These are phyloP conservation scores for Rehmannia glutinosa DNA, from an alignment of 257 asterid species.

Conservation along the genomic window DNA sequence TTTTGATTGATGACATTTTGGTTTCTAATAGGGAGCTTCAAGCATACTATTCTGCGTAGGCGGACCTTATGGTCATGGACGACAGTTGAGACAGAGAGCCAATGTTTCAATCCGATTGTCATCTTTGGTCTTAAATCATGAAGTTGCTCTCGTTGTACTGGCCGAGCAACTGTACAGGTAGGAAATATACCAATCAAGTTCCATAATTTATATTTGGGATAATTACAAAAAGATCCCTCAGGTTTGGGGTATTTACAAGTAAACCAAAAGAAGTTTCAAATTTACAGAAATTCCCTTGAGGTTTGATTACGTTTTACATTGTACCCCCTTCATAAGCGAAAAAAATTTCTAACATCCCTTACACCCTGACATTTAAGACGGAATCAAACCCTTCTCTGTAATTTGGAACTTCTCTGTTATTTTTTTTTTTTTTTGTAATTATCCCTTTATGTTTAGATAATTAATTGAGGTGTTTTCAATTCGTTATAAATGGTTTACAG, in stretches of 20 bases:
- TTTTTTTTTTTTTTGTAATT: too few species aligned
- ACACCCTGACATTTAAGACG: too few species aligned
- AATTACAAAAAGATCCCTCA: too few species aligned
- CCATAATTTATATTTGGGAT: too few species aligned
- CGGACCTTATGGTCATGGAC: constrained; percentile 90
- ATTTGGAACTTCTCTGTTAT: too few species aligned
- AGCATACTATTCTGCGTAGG: constrained; percentile 77
- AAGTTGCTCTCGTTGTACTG: constrained; percentile 74
- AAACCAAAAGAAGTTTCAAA: too few species aligned
- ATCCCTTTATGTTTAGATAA: not conserved
- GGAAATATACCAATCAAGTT: not conserved
- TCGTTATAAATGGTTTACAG: constrained; percentile 29
- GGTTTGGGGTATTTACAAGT: too few species aligned
- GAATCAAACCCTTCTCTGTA: too few species aligned
- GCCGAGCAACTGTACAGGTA: constrained; percentile 86
- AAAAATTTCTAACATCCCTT: too few species aligned
- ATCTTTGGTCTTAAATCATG: constrained; percentile 78
- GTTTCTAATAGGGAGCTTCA: constrained; percentile 52
- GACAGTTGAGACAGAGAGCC: constrained; percentile 62
- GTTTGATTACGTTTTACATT: too few species aligned
- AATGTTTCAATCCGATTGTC: constrained; percentile 59
- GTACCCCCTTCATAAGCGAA: too few species aligned
- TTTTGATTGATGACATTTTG: constrained; percentile 3
- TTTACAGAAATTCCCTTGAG: too few species aligned
- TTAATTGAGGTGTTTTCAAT: not conserved